Base-by-base conservation (phyloP, 352 stramenopile genomes). In the Pythium sukuiense region DNA sequence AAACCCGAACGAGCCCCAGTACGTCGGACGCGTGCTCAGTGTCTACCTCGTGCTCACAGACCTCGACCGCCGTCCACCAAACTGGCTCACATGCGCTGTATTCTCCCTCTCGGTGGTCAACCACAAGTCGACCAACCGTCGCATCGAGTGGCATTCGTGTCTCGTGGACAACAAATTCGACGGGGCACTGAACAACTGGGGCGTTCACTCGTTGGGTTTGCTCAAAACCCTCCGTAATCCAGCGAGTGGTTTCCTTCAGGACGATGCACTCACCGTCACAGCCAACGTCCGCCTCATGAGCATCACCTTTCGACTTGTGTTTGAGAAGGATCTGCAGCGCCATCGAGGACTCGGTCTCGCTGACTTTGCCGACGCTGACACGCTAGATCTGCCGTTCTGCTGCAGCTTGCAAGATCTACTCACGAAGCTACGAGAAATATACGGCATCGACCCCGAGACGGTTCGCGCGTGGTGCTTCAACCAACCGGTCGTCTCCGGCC, bases 81-180 rank as follows among this genome's bases (percentile, higher is more conserved):
- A 80, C 48, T 94, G 85, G 85, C 73, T 92, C 61, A 94, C 85
- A 37, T 92, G 83, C 46, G 83, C 85, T 1, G 83, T 92, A 20
- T 94, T 92, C 59, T 92, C 83, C 39, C 74, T 92, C 53, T 63
- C 77, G 4, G 81, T 92, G 16, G 63, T 76, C n/a, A 87, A 92
- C 67, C 69, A 77, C 27, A 49, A 55, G 18, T 72, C 86, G 49
- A 59, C 76, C 6, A 43, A 33, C 4, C 81, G 85, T 48, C 70
- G 67, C 45, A 85, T 94, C 35, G 81, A 88, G 56, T 94, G 85
- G 83, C 85, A 94, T 65, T 92, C 85, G 58, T 92, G 81, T 65
- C 70, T 94, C 9, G 76, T 78, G 12, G 85, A 94, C 74, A 94
- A 92, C 76, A 91, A 91, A 61, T 94, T 94, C 52, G 74, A 90